phyloP scores from a whole-genome alignment of 441 rosid genomes.

The Viola pubescens region DNA sequence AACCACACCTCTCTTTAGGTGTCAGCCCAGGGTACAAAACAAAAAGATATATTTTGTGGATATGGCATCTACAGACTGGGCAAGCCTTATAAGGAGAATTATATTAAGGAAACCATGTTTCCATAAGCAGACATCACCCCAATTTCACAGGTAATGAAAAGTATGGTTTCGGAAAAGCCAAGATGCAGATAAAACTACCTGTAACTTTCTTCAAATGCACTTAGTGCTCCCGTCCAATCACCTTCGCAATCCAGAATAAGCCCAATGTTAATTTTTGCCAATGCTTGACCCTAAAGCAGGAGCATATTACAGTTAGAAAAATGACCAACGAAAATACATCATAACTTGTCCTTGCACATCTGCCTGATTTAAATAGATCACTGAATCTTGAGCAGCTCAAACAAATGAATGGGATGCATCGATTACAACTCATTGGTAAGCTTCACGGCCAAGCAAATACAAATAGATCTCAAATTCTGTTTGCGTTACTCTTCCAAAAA shows the following conservation, averaged over 20 bases:
- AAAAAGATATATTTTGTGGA: too few species aligned
- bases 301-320: constrained; percentile 17
- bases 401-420: neutral
- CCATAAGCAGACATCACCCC: neutral
- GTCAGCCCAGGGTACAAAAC: too few species aligned
- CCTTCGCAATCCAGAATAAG: constrained; percentile 62
- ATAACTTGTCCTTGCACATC: neutral
- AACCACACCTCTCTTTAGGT: too few species aligned
- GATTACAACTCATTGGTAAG: too few species aligned
- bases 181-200: constrained; percentile 36
- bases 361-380: constrained; percentile 10
- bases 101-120: too few species aligned
- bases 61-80: too few species aligned
- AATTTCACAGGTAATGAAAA: neutral
- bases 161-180: constrained; percentile 1
- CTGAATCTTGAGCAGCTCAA: constrained; percentile 9
- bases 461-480: too few species aligned
- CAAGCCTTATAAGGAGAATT: too few species aligned
- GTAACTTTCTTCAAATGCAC: constrained; percentile 68
- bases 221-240: constrained; percentile 68
- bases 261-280: constrained; percentile 83
- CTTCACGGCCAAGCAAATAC: too few species aligned
- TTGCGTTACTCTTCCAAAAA: too few species aligned
- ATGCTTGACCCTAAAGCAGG: constrained; percentile 76
- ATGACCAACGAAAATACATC: neutral